A percentile compares a stretch with the other conserved stretches of the same genome.
phyloP scores from a whole-genome alignment of 495 filamentous ascomycete species.

The Collariella sp. region DNA sequence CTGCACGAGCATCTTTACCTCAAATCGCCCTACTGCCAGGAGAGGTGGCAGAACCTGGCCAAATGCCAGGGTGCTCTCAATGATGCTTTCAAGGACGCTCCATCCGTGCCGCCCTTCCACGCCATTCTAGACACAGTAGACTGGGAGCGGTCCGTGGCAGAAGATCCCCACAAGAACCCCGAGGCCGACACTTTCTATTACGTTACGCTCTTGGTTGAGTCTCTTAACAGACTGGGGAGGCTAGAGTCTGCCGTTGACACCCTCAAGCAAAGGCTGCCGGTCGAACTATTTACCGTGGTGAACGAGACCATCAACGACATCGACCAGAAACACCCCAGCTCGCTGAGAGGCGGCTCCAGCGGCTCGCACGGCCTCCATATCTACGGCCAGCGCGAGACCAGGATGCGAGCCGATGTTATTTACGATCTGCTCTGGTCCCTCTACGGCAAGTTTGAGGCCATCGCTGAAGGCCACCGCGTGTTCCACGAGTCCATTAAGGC shows the following conservation, averaged over 20 bases:
- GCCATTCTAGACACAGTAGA: constrained; percentile 74
- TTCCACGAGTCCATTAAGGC: constrained; percentile 82
- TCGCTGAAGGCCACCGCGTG: constrained; percentile 90
- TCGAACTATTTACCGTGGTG: constrained; percentile 88
- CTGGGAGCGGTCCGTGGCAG: constrained; percentile 54
- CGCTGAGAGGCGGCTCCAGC: constrained; percentile 45
- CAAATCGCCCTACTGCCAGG: constrained; percentile 92
- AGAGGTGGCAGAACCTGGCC: constrained; percentile 75
- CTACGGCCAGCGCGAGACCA: constrained; percentile 56
- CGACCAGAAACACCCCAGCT: constrained; percentile 78
- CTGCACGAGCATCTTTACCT: constrained; percentile 95
- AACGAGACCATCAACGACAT: constrained; percentile 92
- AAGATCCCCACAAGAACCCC: constrained; percentile 83
- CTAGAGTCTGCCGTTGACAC: constrained; percentile 78
- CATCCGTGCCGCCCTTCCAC: constrained; percentile 53
- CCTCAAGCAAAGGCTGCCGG: constrained; percentile 85
- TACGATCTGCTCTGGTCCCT: constrained; percentile 85
- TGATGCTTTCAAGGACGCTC: constrained; percentile 39
- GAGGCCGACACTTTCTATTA: constrained; percentile 93
- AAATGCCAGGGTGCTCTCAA: constrained; percentile 40
- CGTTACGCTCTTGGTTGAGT: constrained; percentile 78
- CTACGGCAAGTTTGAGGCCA: constrained; percentile 93
- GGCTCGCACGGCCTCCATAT: constrained; percentile 54
- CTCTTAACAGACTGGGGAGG: constrained; percentile 77
- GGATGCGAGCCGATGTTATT: constrained; percentile 69